Base-by-base conservation (phyloP, 306 rosid genomes). In the Medicago arabica region DNA sequence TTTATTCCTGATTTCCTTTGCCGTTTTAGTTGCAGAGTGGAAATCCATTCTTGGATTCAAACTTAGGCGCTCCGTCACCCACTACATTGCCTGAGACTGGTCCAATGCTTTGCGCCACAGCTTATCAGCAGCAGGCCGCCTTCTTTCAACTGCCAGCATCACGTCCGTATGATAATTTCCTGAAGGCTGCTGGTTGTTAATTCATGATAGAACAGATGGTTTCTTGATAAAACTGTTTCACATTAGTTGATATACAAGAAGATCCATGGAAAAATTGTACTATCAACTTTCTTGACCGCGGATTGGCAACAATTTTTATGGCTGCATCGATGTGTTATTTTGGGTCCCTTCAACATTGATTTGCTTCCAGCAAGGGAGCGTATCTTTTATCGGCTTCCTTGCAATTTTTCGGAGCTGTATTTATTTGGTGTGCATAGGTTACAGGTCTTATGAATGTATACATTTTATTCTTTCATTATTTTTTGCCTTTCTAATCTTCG, bases 171-270 rank as follows among this genome's bases (percentile, higher is more conserved):
- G 96, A 92, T 78, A 87, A 86, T 83, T 88, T 92, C 78, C 68
- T 90, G 76, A 92, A 89, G 86, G 98, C 96, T 5, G 92, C 91
- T 14, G 94, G 94, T 36, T 92, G 98, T 67, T 92, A 72, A 88
- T 83, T 80, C 67, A 7, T 15, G 76, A 50, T n/a, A 11, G 66
- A 54, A 53, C 28, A 34, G 64, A 59, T 46, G 75, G 63, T 46
- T 71, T 58, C 69, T 55, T 76, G 17, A 8, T 74, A 67, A 55
- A 19, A 50, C 40, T 23, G 14, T 67, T 51, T 61, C 60, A 2
- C 39, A 67, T 60, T 68, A 25, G 28, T 34, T 43, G 54, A 74
- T 69, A n/a, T 8, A 46, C 74, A 17, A 44, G 80, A 23, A 44
- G 74, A 75, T 67, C 43, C 79, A 72, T 69, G 9, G 17, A 71